Conservation (phyloP, 352 stramenopile genomes). For the Pythium chondricola region DNA sequence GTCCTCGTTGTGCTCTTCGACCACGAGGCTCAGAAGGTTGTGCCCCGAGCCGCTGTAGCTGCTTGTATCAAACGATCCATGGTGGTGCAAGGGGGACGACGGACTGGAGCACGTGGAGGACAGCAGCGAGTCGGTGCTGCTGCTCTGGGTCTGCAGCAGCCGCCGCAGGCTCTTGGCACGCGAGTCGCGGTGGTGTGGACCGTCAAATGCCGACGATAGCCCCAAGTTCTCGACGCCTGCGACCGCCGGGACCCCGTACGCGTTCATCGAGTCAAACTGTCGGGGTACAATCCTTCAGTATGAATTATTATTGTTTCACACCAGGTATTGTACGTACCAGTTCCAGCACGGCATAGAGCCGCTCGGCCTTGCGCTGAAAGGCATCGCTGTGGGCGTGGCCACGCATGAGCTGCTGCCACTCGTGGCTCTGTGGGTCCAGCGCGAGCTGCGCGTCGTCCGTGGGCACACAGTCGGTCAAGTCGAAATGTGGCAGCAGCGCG, state of each 20-base stretch:
- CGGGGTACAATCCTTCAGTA: neutral
- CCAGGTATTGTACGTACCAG: conserved; percentile 33
- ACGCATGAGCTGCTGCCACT: conserved; percentile 40
- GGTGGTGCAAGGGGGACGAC: conserved; percentile 5
- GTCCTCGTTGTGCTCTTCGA: conserved; percentile 2
- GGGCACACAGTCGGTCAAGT: conserved; percentile 64
- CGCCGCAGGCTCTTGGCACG: conserved; percentile 33
- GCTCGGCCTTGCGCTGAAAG: conserved; percentile 43
- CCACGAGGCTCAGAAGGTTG: conserved; percentile 9
- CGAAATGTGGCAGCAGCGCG: conserved; percentile 68
- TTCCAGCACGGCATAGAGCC: conserved; percentile 56
- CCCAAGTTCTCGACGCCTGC: conserved; percentile 52
- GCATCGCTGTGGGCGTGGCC: conserved; percentile 22
- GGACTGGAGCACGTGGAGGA: conserved; percentile 4
- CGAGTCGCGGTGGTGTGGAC: conserved; percentile 22
- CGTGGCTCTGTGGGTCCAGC: conserved; percentile 26
- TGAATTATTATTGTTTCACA: no score
- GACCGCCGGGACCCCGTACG: conserved; percentile 53
- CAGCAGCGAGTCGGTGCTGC: conserved; percentile 15
- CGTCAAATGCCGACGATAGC: conserved; percentile 35
- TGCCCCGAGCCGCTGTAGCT: conserved; percentile 1
- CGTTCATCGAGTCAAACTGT: conserved; percentile 63
- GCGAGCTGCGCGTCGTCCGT: conserved; percentile 13
- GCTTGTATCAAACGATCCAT: conserved; percentile 12
- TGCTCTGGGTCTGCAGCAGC: conserved; percentile 26